Base-by-base conservation (phyloP, 2,329 filamentous ascomycete species). In the Bisporella sp. region DNA sequence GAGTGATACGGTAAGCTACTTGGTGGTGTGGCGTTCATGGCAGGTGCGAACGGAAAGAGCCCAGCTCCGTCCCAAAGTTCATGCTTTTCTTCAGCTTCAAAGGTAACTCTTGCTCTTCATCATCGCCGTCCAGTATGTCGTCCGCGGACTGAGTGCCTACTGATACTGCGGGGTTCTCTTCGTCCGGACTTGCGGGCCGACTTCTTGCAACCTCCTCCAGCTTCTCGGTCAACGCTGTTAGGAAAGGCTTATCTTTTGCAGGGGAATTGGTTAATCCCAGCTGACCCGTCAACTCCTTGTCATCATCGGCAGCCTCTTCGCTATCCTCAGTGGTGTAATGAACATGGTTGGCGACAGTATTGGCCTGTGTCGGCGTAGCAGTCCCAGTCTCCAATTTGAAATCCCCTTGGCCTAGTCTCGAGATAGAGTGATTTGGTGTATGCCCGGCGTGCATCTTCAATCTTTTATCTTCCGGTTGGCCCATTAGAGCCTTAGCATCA, bases 371-470 rank as follows among this genome's bases (percentile, higher is more conserved):
- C 4, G 63, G 63, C 6, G 64, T 64, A 6, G 57, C 57, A 41
- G 53, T 48, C 2, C 59, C 64, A 41, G 54, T 59, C 9, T 57
- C 57, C 11, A 35, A 42, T n/a, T 39, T 29, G 12, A 41, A 35
- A 31, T 32, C 35, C 30, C 21, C 21, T 21, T 21, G 21, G 21
- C 21, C 33, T 4, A 79, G 79, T 8, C 81, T 66, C 1, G 78
- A 80, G 28, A 71, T 62, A 3, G 69, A 71, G 60, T 82, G 79
- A 46, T 73, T 82, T 5, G 80, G 80, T 1, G 80, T 83, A 63
- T 83, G 80, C 1, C 80, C 80, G 21, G 80, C 80, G 62, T 83
- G 75, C 73, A 84, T 78, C 0, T 73, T 81, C 40, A 82, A 72
- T 42, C 80, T 71, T 45, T 68, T 69, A 41, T 70, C 69, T 58